Conservation (phyloP, 2,329 filamentous ascomycete species). For the Lasiodiplodia hormozganensis region DNA sequence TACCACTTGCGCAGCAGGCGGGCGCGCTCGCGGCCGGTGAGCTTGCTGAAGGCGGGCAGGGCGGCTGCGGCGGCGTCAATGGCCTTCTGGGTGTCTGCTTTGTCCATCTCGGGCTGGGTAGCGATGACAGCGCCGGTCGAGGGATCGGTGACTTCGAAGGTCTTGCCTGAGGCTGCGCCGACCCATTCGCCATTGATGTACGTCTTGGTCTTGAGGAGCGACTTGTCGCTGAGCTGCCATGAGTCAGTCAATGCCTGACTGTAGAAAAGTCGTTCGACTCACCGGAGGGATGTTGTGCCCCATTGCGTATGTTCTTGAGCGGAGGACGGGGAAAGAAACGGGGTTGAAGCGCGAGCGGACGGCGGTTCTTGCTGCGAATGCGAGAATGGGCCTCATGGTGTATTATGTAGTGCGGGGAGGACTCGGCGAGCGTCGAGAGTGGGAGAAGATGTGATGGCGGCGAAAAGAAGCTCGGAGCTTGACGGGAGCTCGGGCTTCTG, state of each 20-base stretch:
- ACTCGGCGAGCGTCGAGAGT: not conserved
- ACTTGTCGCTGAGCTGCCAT: slow-evolving; percentile 55
- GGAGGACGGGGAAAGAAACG: slow-evolving; percentile 42
- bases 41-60: slow-evolving; percentile 72
- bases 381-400: slow-evolving; percentile 33
- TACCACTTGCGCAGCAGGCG: slow-evolving; percentile 81
- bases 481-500: not conserved
- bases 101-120: slow-evolving; percentile 82
- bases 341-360: slow-evolving; percentile 41
- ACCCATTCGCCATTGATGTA: slow-evolving; percentile 97
- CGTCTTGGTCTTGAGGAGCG: slow-evolving; percentile 79
- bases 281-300: slow-evolving; percentile 51
- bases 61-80: slow-evolving; percentile 84
- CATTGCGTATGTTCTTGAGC: slow-evolving; percentile 53
- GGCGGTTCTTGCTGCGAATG: slow-evolving; percentile 31
- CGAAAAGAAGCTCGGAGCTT: slow-evolving; percentile 8
- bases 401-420: not conserved
- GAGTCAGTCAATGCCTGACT: slow-evolving; percentile 3
- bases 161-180: slow-evolving; percentile 82
- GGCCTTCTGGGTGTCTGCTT: slow-evolving; percentile 77
- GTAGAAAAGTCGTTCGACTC: slow-evolving; percentile 29
- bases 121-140: slow-evolving; percentile 82
- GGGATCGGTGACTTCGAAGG: slow-evolving; percentile 89
- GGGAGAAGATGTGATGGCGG: not conserved
- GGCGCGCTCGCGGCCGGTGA: slow-evolving; percentile 76